These are phyloP conservation scores for Phytophthora litchii DNA, from an alignment of 352 stramenopile species.

Conservation along the genomic window DNA sequence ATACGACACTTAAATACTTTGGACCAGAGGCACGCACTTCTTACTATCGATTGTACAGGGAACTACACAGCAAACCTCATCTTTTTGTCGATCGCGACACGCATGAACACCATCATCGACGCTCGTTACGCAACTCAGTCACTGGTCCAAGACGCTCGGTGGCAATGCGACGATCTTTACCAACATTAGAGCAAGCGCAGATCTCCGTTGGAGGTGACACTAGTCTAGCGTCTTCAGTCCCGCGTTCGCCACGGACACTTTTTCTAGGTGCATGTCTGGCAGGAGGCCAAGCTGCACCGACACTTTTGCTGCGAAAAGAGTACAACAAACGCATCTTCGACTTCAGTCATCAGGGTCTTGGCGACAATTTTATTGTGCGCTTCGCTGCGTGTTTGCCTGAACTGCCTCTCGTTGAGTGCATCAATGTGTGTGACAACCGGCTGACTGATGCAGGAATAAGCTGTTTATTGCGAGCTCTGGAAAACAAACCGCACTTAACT, in stretches of 20 bases:
- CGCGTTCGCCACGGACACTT: conserved; percentile 53
- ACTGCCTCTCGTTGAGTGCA: conserved; percentile 66
- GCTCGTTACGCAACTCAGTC: conserved; percentile 21
- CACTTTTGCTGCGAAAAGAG: conserved; percentile 54
- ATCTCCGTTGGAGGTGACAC: conserved; percentile 14
- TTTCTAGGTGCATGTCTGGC: conserved; percentile 61
- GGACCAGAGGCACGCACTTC: conserved; percentile 38
- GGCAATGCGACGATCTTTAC: conserved; percentile 14
- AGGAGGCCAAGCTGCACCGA: conserved; percentile 45
- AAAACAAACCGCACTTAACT: conserved; percentile 71
- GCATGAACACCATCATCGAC: conserved; percentile 17
- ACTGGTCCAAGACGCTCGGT: conserved; percentile 7
- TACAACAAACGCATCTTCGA: conserved; percentile 48
- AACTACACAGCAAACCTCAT: conserved; percentile 62
- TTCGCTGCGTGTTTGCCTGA: conserved; percentile 67
- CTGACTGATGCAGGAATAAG: conserved; percentile 61
- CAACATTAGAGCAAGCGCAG: conserved; percentile 25
- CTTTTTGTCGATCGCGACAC: conserved; percentile 49
- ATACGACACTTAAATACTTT: conserved; percentile 52
- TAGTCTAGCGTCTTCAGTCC: conserved; percentile 24
- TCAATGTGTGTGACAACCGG: conserved; percentile 68
- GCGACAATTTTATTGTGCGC: conserved; percentile 62
- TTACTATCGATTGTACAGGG: conserved; percentile 66
- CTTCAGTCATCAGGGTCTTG: conserved; percentile 69
- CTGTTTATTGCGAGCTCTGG: conserved; percentile 53